These are phyloP conservation scores for Ophiocordyceps robertsii DNA, from an alignment of 2,329 filamentous ascomycete genomes.

Conservation along the genomic window DNA sequence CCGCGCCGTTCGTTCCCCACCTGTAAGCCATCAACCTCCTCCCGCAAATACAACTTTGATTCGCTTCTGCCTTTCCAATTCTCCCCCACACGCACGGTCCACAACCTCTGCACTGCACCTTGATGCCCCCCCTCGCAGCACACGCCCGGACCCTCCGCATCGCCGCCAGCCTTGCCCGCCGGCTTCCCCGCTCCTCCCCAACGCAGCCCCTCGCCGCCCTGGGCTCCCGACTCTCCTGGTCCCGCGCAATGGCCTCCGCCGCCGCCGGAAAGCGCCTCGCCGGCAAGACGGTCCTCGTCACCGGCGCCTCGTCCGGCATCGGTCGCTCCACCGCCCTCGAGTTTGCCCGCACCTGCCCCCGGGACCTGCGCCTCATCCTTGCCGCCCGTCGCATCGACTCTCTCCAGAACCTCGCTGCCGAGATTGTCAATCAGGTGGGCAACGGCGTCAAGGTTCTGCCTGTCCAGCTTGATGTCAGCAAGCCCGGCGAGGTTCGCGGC, in stretches of 20 bases:
- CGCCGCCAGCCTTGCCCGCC: too few relatives aligned
- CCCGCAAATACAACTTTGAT: too few relatives aligned
- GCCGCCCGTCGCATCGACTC: conserved; percentile 77
- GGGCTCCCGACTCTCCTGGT: background rate
- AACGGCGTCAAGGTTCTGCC: conserved; percentile 70
- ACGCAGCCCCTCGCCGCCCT: too few relatives aligned
- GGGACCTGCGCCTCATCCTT: conserved; percentile 69
- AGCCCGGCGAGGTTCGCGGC: conserved; percentile 54
- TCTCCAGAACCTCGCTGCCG: conserved; percentile 59
- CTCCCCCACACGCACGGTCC: too few relatives aligned
- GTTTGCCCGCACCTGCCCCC: conserved; percentile 75
- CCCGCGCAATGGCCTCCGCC: conserved; percentile 33
- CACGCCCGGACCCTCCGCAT: too few relatives aligned
- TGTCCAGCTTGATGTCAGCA: conserved; percentile 78
- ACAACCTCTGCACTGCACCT: too few relatives aligned
- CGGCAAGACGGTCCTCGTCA: conserved; percentile 86
- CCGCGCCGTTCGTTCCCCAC: too few relatives aligned
- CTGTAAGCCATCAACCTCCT: too few relatives aligned
- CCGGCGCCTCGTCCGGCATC: conserved; percentile 88
- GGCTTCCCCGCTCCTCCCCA: too few relatives aligned
- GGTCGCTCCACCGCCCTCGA: conserved; percentile 74
- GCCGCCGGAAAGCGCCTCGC: conserved; percentile 64
- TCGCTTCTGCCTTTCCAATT: too few relatives aligned
- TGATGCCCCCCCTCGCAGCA: too few relatives aligned
- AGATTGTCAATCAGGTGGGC: conserved; percentile 67